Evolutionary conservation across 1,139 yeast genomes (phyloP).

Genomic region (Protomyces inouyei): DNA sequence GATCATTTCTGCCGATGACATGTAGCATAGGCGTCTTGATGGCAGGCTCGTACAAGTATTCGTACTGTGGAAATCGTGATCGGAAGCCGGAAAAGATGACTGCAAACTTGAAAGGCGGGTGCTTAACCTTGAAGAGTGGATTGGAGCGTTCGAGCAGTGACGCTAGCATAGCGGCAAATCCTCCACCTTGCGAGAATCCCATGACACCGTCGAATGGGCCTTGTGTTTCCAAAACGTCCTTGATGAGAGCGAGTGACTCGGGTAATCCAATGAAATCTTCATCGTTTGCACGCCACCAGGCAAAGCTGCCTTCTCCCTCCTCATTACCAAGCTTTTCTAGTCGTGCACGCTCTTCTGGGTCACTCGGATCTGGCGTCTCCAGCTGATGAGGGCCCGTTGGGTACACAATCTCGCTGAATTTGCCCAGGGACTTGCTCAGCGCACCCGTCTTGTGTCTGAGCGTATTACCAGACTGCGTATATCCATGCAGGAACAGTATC

Average conservation of each 20-base stretch:
- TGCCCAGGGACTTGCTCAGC: constrained; percentile 15
- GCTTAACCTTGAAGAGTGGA: constrained; percentile 34
- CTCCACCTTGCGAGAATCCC: constrained; percentile 95
- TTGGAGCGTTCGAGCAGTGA: constrained; percentile 25
- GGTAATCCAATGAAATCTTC: constrained; percentile 13
- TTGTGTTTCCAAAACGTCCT: constrained; percentile 52
- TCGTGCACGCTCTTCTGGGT: constrained; percentile 22
- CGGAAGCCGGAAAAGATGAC: constrained; percentile 74
- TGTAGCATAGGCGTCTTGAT: constrained; percentile 62
- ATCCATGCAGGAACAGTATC: constrained; percentile 22
- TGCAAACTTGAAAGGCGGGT: constrained; percentile 59
- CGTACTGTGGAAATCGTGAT: constrained; percentile 52
- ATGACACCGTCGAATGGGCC: constrained; percentile 88
- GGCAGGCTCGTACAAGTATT: constrained; percentile 44
- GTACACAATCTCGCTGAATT: constrained; percentile 12
- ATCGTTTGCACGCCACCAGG: constrained; percentile 25
- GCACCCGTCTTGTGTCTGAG: constrained; percentile 25
- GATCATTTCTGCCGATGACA: constrained; percentile 80
- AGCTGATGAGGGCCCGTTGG: constrained; percentile 13
- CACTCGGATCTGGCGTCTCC: constrained; percentile 21
- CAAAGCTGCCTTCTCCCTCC: constrained; percentile 23
- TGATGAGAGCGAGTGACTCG: constrained; percentile 7
- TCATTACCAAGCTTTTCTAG: constrained; percentile 26
- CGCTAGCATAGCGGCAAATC: constrained; percentile 50
- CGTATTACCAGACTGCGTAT: constrained; percentile 26